Evolutionary conservation across 2,329 filamentous ascomycete species (phyloP), one percentile per base, ranked within the genome.

Genomic region (Leptographium wingfieldii): DNA sequence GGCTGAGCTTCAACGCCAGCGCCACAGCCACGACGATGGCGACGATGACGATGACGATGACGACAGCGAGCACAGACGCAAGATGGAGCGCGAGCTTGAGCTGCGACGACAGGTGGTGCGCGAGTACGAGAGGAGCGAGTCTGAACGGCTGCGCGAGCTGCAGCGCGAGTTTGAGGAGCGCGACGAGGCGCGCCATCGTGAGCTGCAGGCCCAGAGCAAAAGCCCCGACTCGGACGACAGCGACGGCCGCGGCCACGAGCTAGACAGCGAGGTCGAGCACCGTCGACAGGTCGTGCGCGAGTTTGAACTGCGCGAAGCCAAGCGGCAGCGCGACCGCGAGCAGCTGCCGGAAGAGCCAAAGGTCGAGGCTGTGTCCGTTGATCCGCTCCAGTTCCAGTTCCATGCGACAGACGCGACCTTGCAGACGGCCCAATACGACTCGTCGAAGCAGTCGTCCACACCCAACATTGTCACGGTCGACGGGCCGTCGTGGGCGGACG

Each of bases 401-500:
- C 81, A 80, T 68, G 78, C 84, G 62, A 64, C 74, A 51, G 73
- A 80, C 62, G 75, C 79, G 66, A 75, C 76, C n/a, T 81, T 81
- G 61, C 70, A 72, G 56, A 77, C 77, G 11, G 76, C 79, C 3
- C 64, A 68, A 38, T 66, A 69, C 60, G 66, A 2, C 5, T n/a
- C 72, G 14, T 73, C 75, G 0, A 67, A 68, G 46, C 72, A 74
- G 55, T 74, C 77, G 2, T 64, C 78, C 62, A 80, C 77, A n/a
- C 64, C 64, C 31, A 54, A 52, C 35, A 56, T 65, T 10, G 53
- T 65, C 40, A 65, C 64, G 0, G 35, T 65, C 16, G 64, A 64
- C 33, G 63, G 60, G 1, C 64, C 64, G 29, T 61, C 63, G 5
- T 65, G 64, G 64, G 64, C 63, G 2, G 29, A n/a, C 4, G 63